Base-by-base conservation (phyloP, 371 early-diverging fungal species). In the Polyrhizophydium stewartii region DNA sequence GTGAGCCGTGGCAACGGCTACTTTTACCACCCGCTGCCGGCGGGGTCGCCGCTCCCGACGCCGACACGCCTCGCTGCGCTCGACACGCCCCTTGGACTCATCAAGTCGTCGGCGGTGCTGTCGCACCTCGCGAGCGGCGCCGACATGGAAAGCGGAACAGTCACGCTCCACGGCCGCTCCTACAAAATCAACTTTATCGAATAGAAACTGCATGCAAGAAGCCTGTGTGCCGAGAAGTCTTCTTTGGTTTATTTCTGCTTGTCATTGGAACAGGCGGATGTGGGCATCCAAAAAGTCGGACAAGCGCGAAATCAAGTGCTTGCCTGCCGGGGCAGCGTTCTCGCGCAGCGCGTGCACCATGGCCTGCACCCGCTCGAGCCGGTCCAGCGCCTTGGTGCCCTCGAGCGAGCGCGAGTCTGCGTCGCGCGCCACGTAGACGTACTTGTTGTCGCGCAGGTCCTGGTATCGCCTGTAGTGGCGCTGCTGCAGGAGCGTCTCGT, bases 401-500 rank as follows among this genome's bases (percentile, higher is more conserved):
- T 75, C 78, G 10, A 33, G 58, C 24, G 51, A 64, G 9, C 78
- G 55, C 40, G 59, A 40, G 13, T 46, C 62, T 2, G 50, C 55
- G 33, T 74, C 71, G 32, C 67, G 66, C 22, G 68, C 46, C 13
- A 70, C 53, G 55, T 63, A 65, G 7, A 53, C 55, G 68, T 80
- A 80, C 51, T 72, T 72, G 9, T 67, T 67, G 27, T 72, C 73
- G 41, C 50, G 22, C 3, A 69, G 49, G 38, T 73, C 75, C 19
- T 55, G 60, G 64, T 72, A 81, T 24, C 79, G 67, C 28, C 73
- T 65, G 13, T 68, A 67, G 19, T 73, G 71, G 0, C 68, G 58
- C 55, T 81, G 81, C 32, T 66, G 66, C 19, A 78, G 49, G 13
- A 75, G 64, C 0, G 75, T 69, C 37, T 70, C 68, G 50, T 63